phyloP scores from a whole-genome alignment of 176 grass and related monocot genomes.

The Oropetium thomaeum region DNA sequence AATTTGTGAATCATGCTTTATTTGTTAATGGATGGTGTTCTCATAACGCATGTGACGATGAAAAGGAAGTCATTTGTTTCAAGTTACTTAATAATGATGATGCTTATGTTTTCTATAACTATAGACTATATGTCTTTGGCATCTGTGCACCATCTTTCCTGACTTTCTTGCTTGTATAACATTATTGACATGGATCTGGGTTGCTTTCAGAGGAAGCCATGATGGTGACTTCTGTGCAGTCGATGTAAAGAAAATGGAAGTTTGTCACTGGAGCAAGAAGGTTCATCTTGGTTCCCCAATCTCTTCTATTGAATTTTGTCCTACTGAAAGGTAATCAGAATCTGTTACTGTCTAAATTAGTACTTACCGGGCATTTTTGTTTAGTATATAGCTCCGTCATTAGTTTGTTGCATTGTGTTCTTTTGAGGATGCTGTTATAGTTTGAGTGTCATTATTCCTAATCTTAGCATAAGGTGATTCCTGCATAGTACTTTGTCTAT shows the following conservation, averaged over 20 bases:
- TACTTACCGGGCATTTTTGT: not conserved
- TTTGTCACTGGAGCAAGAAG: conserved; percentile 93
- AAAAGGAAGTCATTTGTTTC: not conserved
- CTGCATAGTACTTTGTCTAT: not conserved
- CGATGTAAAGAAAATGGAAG: conserved; percentile 85
- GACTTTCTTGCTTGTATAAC: not conserved
- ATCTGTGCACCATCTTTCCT: conserved; percentile 1
- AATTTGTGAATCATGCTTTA: not conserved
- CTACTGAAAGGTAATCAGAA: conserved; percentile 77
- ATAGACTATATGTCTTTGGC: not conserved
- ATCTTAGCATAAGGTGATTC: not conserved
- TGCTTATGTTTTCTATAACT: not conserved
- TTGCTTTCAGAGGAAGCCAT: conserved; percentile 63
- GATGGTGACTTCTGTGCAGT: conserved; percentile 89
- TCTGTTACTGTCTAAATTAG: not conserved
- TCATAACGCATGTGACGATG: not conserved
- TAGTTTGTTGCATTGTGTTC: no score
- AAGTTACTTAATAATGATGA: not conserved
- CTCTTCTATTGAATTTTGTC: conserved; percentile 74
- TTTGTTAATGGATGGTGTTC: not conserved
- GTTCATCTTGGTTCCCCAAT: conserved; percentile 67
- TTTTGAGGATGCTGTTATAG: not conserved
- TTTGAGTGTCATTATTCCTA: not conserved
- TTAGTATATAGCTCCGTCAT: not conserved
- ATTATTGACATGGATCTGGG: not conserved